These are phyloP conservation scores for Picea engelmannii DNA, from an alignment of 83 land plant species.

Conservation along the genomic window DNA sequence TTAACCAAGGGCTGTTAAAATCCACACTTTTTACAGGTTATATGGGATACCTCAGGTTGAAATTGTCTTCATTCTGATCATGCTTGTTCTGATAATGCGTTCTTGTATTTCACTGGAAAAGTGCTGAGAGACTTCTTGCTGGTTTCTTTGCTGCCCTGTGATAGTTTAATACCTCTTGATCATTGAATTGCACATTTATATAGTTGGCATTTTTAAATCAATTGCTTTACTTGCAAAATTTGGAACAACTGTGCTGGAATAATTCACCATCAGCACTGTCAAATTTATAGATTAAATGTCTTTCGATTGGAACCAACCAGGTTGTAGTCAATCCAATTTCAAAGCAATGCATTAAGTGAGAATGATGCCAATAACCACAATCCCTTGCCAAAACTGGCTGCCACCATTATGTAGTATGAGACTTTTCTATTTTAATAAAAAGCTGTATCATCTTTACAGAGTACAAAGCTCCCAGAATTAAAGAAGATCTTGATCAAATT, in stretches of 20 bases:
- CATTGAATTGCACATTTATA: not conserved
- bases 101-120: too few relatives aligned
- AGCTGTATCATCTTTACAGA: not conserved
- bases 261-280: not conserved
- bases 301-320: not conserved
- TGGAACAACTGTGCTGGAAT: not conserved
- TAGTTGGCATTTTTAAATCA: not conserved
- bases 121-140: not conserved
- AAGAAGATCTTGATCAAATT: not conserved
- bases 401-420: not conserved
- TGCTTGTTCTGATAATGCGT: too few relatives aligned
- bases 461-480: not conserved
- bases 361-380: not conserved
- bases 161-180: not conserved
- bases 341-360: not conserved
- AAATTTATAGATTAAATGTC: not conserved
- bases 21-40: not conserved
- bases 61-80: not conserved
- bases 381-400: not conserved
- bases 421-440: not conserved
- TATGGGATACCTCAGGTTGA: not conserved
- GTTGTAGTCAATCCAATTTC: not conserved
- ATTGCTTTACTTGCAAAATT: not conserved
- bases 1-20: too few relatives aligned
- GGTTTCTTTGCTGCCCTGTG: not conserved